phyloP scores from a whole-genome alignment of 306 rosid genomes.

The Sechiopsis laciniata region DNA sequence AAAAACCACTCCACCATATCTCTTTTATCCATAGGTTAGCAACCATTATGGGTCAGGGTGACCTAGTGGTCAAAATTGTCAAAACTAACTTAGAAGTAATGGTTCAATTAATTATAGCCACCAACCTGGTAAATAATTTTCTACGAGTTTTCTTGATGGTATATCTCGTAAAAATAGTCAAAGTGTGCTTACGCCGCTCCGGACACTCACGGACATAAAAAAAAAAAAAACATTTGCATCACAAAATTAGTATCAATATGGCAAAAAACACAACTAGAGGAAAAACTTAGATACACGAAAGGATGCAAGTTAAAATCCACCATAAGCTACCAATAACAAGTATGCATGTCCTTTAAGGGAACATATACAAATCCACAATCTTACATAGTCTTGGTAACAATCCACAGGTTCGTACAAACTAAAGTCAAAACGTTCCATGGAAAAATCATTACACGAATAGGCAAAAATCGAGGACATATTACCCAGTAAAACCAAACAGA shows the following conservation, averaged over 20 bases:
- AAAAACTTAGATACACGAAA: neutral
- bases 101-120: too few species aligned
- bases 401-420: neutral
- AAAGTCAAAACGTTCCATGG: neutral
- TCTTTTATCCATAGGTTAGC: neutral
- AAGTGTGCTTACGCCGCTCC: too few species aligned
- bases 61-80: too few species aligned
- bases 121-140: too few species aligned
- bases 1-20: neutral
- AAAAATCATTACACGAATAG: neutral
- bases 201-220: too few species aligned
- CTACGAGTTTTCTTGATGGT: too few species aligned
- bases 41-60: too few species aligned
- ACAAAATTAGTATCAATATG: neutral
- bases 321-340: neutral
- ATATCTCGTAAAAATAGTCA: too few species aligned
- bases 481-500: neutral
- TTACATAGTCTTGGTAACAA: neutral
- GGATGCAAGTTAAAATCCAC: neutral
- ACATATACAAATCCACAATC: neutral
- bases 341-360: slow-evolving; percentile 6
- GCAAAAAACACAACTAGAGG: neutral
- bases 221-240: too few species aligned
- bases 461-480: neutral
- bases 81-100: too few species aligned